Base-by-base conservation (phyloP, 305 asterid genomes). In the Fraxinus xanthoxyloides region DNA sequence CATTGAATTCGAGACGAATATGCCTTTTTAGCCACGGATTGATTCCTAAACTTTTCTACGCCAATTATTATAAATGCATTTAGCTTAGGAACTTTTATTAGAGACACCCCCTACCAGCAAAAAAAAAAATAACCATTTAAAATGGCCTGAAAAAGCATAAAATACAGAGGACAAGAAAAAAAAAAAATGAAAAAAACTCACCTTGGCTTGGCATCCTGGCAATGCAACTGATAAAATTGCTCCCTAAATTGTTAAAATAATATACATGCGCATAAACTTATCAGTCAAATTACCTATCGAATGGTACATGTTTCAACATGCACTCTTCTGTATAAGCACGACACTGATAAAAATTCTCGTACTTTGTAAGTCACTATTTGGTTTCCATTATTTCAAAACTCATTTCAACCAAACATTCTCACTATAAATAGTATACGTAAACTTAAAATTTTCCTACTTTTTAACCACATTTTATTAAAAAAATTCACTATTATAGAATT, bases 211-310 rank as follows among this genome's bases (percentile, higher is more conserved):
- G 80, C 93, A 85, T 73, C 98, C 97, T 10, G 98, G 89, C 80
- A 96, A 85, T 28, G 88, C 97, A 82, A 92, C 98, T 0, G 99
- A 85, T 83, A 96, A 79, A 79, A 96, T 92, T 26, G 98, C 98
- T 6, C 99, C 99, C 99, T 96, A 88, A 46, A 80, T 54, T 79
- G 46, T 67, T 35, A 6, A 13, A 72, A 38, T 38, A 24, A 63
- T 23, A 24, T n/a, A 54, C 7, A 5, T 12, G 13, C 46, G 8
- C 46, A 8, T 38, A 12, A 38, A 38, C 8, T 38, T 8, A 38
- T 38, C 46, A 7, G 46, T 38, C 54, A 3, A 43, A 43, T 34
- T 34, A 34, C 38, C 38, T 34, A 34, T 34, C 38, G 38, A 34
- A 34, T 34, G 38, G 38, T 34, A 34, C 38, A 34, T 34, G 38